Evolutionary conservation across 805 yeast species (phyloP).

Genomic region (Suhomyces faveliae): DNA sequence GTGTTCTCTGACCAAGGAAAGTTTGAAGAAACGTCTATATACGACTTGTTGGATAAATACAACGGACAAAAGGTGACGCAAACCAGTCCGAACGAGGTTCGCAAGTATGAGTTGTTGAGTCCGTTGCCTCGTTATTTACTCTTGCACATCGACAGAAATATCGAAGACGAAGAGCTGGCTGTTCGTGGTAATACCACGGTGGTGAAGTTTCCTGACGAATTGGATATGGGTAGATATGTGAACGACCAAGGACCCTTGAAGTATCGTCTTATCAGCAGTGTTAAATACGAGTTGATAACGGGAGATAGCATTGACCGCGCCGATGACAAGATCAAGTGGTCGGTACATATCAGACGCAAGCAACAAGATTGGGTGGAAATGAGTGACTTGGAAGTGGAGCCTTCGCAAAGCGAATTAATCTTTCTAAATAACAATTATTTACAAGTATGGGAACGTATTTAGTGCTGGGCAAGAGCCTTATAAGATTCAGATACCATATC

Average conservation of each 20-base stretch:
- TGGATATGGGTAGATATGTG: constrained; percentile 35
- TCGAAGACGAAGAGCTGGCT: constrained; percentile 12
- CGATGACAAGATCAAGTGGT: constrained; percentile 45
- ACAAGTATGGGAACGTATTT: constrained; percentile 59
- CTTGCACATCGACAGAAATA: constrained; percentile 53
- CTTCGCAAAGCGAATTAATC: constrained; percentile 55
- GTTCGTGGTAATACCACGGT: constrained; percentile 46
- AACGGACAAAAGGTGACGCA: constrained; percentile 26
- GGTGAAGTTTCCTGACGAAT: constrained; percentile 53
- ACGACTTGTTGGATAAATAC: constrained; percentile 44
- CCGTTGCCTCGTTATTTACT: constrained; percentile 54
- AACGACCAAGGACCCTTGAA: constrained; percentile 18
- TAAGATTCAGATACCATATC: constrained; percentile 9
- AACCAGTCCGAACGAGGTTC: constrained; percentile 33
- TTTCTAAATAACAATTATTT: constrained; percentile 62
- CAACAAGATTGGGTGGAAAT: constrained; percentile 56
- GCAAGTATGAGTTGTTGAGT: constrained; percentile 36
- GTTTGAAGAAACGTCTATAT: constrained; percentile 53
- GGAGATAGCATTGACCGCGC: constrained; percentile 16
- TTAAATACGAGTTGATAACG: constrained; percentile 14
- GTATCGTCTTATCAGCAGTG: constrained; percentile 35
- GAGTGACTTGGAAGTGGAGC: constrained; percentile 47
- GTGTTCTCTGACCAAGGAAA: constrained; percentile 40
- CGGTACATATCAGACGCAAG: constrained; percentile 38
- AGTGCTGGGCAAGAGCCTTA: constrained; percentile 7